Evolutionary conservation across 768 basidiomycete species (phyloP).

Genomic region (Leccinellum albellum): DNA sequence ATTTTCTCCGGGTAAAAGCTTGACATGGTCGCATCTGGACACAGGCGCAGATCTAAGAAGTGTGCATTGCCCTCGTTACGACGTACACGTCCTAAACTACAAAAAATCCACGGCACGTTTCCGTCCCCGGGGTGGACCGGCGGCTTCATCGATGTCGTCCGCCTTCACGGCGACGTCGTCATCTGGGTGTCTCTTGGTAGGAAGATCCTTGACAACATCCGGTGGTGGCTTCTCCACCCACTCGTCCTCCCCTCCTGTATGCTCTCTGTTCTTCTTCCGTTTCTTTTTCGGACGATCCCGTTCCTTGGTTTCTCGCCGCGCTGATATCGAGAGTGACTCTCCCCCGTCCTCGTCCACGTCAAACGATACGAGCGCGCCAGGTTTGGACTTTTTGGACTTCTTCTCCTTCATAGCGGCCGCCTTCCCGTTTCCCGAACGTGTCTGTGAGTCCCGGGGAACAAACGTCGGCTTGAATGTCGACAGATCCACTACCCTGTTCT

Average conservation of each 20-base stretch:
- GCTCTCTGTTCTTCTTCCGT: constrained; percentile 36
- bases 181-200: constrained; percentile 11
- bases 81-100: constrained; percentile 44
- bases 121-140: constrained; percentile 39
- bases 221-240: constrained; percentile 67
- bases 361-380: constrained; percentile 63
- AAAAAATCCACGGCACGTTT: constrained; percentile 77
- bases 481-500: constrained; percentile 42
- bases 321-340: constrained; percentile 30
- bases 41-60: neutral
- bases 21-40: neutral
- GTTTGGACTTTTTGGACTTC: constrained; percentile 46
- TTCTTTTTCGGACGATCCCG: constrained; percentile 41
- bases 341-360: constrained; percentile 65
- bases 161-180: constrained; percentile 1
- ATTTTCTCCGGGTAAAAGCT: neutral
- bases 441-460: constrained; percentile 46
- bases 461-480: constrained; percentile 89
- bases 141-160: constrained; percentile 18
- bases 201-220: constrained; percentile 42
- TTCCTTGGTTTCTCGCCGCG: constrained; percentile 33
- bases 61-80: neutral
- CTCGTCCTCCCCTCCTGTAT: constrained; percentile 50
- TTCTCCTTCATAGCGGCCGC: constrained; percentile 44
- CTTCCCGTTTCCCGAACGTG: constrained; percentile 42